Evolutionary conservation across 1,284 basidiomycete genomes (phyloP), one percentile per base, ranked within the genome.

Genomic region (Singerocomus inundabilis): DNA sequence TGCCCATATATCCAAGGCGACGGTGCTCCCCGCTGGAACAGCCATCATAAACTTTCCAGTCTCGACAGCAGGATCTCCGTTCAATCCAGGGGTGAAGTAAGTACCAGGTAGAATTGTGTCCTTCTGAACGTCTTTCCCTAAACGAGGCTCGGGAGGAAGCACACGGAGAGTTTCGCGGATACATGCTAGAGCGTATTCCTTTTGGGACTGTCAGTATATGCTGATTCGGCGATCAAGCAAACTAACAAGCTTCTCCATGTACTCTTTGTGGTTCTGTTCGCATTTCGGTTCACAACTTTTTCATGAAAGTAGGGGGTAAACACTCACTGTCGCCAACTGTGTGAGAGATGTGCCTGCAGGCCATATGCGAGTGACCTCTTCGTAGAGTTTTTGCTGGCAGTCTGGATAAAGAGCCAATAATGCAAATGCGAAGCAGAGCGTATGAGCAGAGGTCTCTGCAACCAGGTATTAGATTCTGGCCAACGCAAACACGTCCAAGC

Each of bases 361-460:
- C 67, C 72, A 75, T 38, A 72, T 44, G 10, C 44, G 51, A 7
- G 46, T 38, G n/a, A 70, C 62, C 45, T 80, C 74, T 41, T 73
- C 67, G 41, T 71, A 73, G 0, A 78, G 43, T 44, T 68, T 74
- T 16, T 69, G 61, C 53, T 80, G 79, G 18, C 67, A 61, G 1
- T 75, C 71, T 2, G 74, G 75, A 55, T 78, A 62, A 12, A 78
- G 58, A 0, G 79, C 79, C 5, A 80, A 56, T n/a, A 76, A 59
- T 1, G 58, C 61, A 11, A 77, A 52, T 1, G 67, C 59, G 33
- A 77, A 78, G 33, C 66, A 68, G 5, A 78, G 60, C 0, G 75
- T 66, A 52, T 79, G 74, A 6, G 76, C 66, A 1, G 72, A 71
- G 0, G 75, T 78, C 60, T 77, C 74, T 77, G 32, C 5, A 3